Evolutionary conservation across 768 basidiomycete species (phyloP), one percentile per base, ranked within the genome.

Genomic region (Russula ochroleuca): DNA sequence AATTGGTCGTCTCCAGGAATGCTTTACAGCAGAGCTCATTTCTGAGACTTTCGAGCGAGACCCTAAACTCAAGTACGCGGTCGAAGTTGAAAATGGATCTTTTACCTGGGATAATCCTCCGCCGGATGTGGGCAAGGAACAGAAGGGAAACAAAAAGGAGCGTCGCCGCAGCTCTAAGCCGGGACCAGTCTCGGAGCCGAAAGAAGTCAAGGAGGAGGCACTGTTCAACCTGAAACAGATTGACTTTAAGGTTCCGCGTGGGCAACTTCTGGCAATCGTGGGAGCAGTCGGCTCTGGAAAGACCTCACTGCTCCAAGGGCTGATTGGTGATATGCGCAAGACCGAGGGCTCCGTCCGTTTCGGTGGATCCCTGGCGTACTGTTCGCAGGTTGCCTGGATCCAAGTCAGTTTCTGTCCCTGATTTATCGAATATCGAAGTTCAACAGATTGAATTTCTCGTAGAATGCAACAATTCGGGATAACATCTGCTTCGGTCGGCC

Each of bases 371-470:
- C 82, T 93, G 11, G 86, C 85, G 0, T 92, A 94, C 73, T 94
- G 90, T 68, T 85, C 87, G 17, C 94, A 98, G 71, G 86, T 80
- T 49, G 88, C 94, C 13, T 97, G 94, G 93, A 95, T 98, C 62
- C 91, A 94, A 74, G 85, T 82, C 62, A 2, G 59, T 58, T 11
- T 3, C 50, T 3, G 19, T 66, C 63, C 62, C 33, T 17, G 2
- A 21, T 37, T 62, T 55, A 25, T 58, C 33, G 19, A 28, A 69
- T 55, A 25, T 58, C 33, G 19, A 28, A 69, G 25, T 40, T 56
- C 0, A 2, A 21, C 17, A 23, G 3, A 31, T 40, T 66, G 8
- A 48, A 37, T 23, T 28, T 17, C 21, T 41, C 53, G 4, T 63
- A 88, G 84, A 89, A 92, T 73, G 83, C 91, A 0, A 95, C 93